Base-by-base conservation (phyloP, 2,329 filamentous ascomycete genomes). In the Microdochium nivale region DNA sequence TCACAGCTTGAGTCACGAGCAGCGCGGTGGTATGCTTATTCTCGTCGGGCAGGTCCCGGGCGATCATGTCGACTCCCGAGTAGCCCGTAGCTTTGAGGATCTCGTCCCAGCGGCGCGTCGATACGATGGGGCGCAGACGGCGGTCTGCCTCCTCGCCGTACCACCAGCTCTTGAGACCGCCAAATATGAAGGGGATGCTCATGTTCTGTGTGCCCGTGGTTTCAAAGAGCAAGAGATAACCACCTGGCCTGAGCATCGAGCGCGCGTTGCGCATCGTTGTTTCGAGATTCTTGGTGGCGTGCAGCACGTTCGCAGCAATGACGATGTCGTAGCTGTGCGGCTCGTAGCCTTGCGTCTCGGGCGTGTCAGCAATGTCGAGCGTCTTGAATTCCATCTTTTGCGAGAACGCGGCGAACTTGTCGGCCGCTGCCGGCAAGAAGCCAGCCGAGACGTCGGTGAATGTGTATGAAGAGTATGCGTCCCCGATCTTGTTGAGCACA, bases 381-480 rank as follows among this genome's bases (percentile, higher is more conserved):
- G 57, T 53, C 32, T 56, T 55, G 53, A 59, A 70, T 14, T 58
- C 53, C 56, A 70, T 61, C 23, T 57, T 56, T 1, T 56, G 44
- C 2, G 53, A 52, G 37, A 60, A 58, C 3, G 50, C 33, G 3
- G 55, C 52, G 40, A 69, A 62, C 25, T 54, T 58, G 24, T 62
- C 56, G 50, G 59, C 52, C 1, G 65, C 67, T 2, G 59, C 53
- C 14, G 65, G 62, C 46, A 72, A 70, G 58, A 68, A 68, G 21
- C 59, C 62, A 13, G 62, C 50, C 2, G 65, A 65, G 21, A 70
- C 64, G 49, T 73, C 70, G 0, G 71, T 73, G 55, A 62, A 74
- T 1, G 65, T 68, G 53, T 72, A 74, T 3, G 62, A 59, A 3
- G 46, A 14, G 25, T 24, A 30, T 9, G n/a, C 13, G 14, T 27